Base-by-base conservation (phyloP, 306 rosid species). In the Urtica urens region DNA sequence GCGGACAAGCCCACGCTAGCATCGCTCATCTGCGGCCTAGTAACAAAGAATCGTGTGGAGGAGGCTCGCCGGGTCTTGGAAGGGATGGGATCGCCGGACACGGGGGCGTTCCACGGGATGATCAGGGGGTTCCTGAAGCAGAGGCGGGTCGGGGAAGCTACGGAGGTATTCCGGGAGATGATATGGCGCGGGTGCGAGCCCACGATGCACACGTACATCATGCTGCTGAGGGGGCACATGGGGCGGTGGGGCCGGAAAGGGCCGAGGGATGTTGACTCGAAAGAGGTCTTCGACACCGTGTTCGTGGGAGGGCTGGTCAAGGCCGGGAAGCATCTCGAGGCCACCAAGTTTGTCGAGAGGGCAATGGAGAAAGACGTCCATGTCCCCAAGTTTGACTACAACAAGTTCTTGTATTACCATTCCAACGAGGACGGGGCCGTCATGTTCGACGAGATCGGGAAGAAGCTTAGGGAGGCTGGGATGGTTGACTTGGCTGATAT, bases 371-470 rank as follows among this genome's bases (percentile, higher is more conserved):
- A 77, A 51, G 95, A 93, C 34, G 63, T 81, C 49, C 93, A 88
- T 71, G 90, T 88, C 11, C 96, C 90, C 9, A 88, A 85, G 54
- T 88, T 83, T 55, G 83, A 88, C 52, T 88, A 88, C 25, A 88
- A 76, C 18, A 74, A 74, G 30, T 88, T 88, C 62, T 70, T 83
- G 78, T 69, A 88, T 27, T 74, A 78, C 31, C 76, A 69, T 59
- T 83, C 96, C 1, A 88, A 74, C 52, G 93, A 83, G 70, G 82
- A 81, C 45, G 96, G 96, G 10, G 82, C 64, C 28, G 30, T 33
- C 3, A 81, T 88, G 93, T 83, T 83, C 70, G 85, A 74, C 70
- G 95, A 74, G 62, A 69, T 74, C 55, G 81, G 70, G 41, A 81
- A 78, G 56, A 88, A 72, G 69, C 34, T 83, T 64, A 81, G 93